phyloP scores from a whole-genome alignment of 495 filamentous ascomycete genomes.

The Talaromyces wortmannii region DNA sequence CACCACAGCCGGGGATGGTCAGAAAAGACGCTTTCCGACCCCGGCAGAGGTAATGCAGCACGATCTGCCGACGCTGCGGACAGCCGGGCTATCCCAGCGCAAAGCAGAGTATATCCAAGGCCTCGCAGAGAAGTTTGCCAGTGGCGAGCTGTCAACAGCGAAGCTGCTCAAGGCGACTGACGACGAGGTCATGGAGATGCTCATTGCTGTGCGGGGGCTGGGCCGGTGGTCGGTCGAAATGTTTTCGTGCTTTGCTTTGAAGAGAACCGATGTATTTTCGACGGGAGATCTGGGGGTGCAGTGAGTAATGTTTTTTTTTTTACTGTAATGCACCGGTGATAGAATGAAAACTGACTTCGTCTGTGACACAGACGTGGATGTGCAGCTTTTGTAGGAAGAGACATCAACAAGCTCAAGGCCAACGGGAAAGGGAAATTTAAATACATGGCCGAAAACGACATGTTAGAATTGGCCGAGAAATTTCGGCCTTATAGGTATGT shows the following conservation, averaged over 20 bases:
- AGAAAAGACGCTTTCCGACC: constrained; percentile 55
- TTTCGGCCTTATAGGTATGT: constrained; percentile 78
- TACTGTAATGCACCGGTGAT: background rate
- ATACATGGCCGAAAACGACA: constrained; percentile 91
- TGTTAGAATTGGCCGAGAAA: constrained; percentile 71
- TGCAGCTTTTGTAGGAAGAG: constrained; percentile 76
- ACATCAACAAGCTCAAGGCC: constrained; percentile 75
- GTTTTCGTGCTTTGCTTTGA: constrained; percentile 90
- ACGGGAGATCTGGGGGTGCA: constrained; percentile 92
- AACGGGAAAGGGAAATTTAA: constrained; percentile 90
- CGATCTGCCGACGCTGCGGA: constrained; percentile 58
- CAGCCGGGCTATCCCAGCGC: constrained; percentile 80
- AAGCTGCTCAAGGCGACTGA: constrained; percentile 73
- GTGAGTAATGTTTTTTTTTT: constrained; percentile 28
- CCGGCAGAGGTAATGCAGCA: constrained; percentile 61
- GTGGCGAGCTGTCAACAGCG: constrained; percentile 64
- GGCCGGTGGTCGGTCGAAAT: constrained; percentile 94
- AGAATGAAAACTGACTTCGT: background rate
- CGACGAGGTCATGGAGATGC: constrained; percentile 73
- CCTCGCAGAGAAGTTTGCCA: constrained; percentile 71
- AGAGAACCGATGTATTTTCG: constrained; percentile 89
- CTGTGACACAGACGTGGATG: constrained; percentile 59
- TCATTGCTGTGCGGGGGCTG: constrained; percentile 81
- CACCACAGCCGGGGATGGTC: constrained; percentile 11
- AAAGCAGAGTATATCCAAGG: constrained; percentile 94